Base-by-base conservation (phyloP, 129 eudicot species). In the Heracleum sosnowskyi region DNA sequence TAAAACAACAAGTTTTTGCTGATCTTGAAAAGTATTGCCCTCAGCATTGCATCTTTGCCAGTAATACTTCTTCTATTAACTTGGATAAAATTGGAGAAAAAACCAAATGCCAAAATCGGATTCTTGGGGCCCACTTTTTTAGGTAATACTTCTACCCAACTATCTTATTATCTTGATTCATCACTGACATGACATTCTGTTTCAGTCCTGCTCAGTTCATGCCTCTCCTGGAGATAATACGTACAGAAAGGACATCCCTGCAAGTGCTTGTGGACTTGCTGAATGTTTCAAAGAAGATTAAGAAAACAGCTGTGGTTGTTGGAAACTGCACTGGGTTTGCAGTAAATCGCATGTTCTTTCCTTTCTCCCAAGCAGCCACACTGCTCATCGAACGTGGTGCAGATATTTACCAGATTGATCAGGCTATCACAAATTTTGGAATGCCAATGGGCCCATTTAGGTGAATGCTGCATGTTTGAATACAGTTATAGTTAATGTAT, bases 371-470 rank as follows among this genome's bases (percentile, higher is more conserved):
- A 42, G 80, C 88, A 51, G 89, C 91, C 35, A 77, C 79, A 35
- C 69, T 87, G 47, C 86, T 90, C 31, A 81, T 82, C 40, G 84
- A 90, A 78, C 88, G 20, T 31, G 88, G 89, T 78, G 83, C 81
- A 46, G 94, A 85, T 76, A 55, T 81, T 28, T 78, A 83, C 79
- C 83, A 49, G 79, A 77, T 90, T 62, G 94, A 85, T 75, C 74
- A 78, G 49, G 86, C 86, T 22, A 79, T 85, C 46, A 81, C 83
- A 18, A 87, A 81, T 46, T 90, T 90, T 84, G 94, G 94, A 73
- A 87, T 85, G 89, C 82, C 70, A 74, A 74, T 87, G 82, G 85
- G 88, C 76, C 89, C 91, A 42, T 87, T 85, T 42, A 90, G 94
- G 94, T 89, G 80, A 76, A 72, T 60, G 37, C 62, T 20, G n/a